Conservation (phyloP, 345 rosid species). For the Cardamine occulta region DNA sequence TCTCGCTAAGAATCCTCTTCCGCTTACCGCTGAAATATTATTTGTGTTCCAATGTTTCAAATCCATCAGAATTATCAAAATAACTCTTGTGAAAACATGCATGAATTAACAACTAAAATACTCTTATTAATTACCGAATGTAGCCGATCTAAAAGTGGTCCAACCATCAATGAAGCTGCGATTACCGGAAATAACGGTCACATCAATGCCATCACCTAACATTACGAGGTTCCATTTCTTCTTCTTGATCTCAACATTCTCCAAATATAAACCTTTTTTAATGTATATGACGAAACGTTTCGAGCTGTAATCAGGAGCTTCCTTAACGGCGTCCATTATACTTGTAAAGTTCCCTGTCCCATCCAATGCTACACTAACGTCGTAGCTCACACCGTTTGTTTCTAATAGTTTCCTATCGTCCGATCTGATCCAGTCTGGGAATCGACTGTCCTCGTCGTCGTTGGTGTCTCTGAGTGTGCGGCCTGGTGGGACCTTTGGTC, state of each 20-base stretch:
- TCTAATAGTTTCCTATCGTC: constrained; percentile 57
- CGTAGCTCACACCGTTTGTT: constrained; percentile 44
- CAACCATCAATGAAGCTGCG: constrained; percentile 73
- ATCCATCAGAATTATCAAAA: not conserved
- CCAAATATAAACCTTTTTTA: constrained; percentile 68
- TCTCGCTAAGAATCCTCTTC: constrained; percentile 81
- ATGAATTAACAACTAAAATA: not conserved
- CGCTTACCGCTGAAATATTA: constrained; percentile 68
- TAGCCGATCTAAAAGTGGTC: constrained; percentile 93
- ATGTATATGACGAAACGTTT: constrained; percentile 59
- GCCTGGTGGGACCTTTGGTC: constrained; percentile 41
- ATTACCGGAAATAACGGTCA: constrained; percentile 67
- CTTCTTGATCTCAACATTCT: constrained; percentile 82
- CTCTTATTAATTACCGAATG: constrained; percentile 65
- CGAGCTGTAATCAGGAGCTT: constrained; percentile 72
- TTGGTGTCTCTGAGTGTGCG: constrained; percentile 26
- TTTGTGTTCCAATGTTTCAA: not conserved
- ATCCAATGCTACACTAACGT: constrained; percentile 69
- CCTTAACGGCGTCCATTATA: constrained; percentile 64
- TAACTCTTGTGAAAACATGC: not conserved
- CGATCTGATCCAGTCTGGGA: constrained; percentile 65
- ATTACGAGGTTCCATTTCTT: constrained; percentile 84
- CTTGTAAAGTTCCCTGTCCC: constrained; percentile 74
- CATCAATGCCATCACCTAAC: constrained; percentile 77
- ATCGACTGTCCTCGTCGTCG: constrained; percentile 24